Base-by-base conservation (phyloP, 495 filamentous ascomycete species). In the Halenospora varia region DNA sequence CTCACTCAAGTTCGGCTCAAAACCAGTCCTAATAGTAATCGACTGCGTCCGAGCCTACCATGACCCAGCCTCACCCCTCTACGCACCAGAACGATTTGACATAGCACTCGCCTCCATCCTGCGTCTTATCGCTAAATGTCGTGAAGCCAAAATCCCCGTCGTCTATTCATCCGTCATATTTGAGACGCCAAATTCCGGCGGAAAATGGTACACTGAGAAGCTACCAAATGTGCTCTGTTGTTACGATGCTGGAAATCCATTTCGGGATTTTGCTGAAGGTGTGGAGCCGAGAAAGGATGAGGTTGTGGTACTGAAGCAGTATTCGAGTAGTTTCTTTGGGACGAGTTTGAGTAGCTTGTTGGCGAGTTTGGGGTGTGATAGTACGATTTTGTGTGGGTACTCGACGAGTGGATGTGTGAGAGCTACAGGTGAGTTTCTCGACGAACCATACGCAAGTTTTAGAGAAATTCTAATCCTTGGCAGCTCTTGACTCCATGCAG, bases 241-340 rank as follows among this genome's bases (percentile, higher is more conserved):
- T 25, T 56, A 35, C 24, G 53, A 48, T 56, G 45, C 20, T 15
- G 53, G 53, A 19, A 56, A 56, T 49, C 53, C 53, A 6, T 48
- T 56, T 13, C 19, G 53, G 26, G 53, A 48, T 10, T 56, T 56
- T 40, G 53, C 53, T 2, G 44, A 56, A 35, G 53, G 53, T 4
- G 42, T 56, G 17, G 42, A 48, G 45, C 53, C 53, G 23, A 26
- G 18, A 18, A 48, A 56, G 44, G 53, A 41, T 13, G 53, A 56
- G 25, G 23, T 49, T 1, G 53, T 56, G 11, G 24, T 55, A n/a
- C 17, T 46, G 42, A 46, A 46, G 42, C 42, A 46, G 51, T 53
- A 53, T 23, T 40, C 51, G 35, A 53, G 51, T 53, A 53, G 51
- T 2, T 53, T 53, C 29, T 53, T 53, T 53, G 51, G 51, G 39